These are phyloP conservation scores for Gynochthodes officinalis DNA, from an alignment of 257 asterid species.

Conservation along the genomic window DNA sequence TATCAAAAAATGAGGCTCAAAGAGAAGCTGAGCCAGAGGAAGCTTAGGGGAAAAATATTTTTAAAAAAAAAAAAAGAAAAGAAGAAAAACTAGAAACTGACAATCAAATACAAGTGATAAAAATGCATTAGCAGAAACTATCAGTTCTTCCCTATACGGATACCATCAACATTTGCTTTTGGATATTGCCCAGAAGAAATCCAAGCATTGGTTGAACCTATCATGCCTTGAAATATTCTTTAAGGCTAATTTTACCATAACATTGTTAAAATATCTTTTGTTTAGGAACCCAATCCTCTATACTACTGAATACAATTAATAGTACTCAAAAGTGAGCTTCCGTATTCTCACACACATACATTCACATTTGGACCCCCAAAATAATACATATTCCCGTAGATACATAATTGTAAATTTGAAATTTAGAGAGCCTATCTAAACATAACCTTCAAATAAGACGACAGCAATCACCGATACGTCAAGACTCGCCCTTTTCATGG, in stretches of 20 bases:
- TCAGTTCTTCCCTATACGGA: neutral
- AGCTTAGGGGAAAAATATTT: too few species aligned
- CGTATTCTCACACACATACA: neutral
- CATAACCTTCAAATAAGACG: neutral
- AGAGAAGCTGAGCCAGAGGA: neutral
- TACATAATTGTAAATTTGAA: neutral
- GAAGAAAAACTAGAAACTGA: neutral
- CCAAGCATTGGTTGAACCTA: neutral
- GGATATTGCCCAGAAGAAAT: neutral
- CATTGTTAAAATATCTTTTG: neutral
- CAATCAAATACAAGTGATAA: neutral
- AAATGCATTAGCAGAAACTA: neutral
- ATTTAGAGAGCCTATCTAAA: too few species aligned
- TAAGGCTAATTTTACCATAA: neutral
- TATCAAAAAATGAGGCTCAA: neutral
- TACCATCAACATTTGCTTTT: neutral
- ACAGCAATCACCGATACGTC: neutral
- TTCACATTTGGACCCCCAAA: neutral
- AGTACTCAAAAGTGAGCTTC: neutral
- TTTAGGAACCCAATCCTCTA: neutral
- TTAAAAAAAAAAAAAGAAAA: too few species aligned
- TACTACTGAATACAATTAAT: neutral
- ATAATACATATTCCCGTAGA: neutral
- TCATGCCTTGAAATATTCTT: neutral
- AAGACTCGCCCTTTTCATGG: neutral